phyloP scores from a whole-genome alignment of 129 eudicot genomes.

The Pulicaria dysenterica region DNA sequence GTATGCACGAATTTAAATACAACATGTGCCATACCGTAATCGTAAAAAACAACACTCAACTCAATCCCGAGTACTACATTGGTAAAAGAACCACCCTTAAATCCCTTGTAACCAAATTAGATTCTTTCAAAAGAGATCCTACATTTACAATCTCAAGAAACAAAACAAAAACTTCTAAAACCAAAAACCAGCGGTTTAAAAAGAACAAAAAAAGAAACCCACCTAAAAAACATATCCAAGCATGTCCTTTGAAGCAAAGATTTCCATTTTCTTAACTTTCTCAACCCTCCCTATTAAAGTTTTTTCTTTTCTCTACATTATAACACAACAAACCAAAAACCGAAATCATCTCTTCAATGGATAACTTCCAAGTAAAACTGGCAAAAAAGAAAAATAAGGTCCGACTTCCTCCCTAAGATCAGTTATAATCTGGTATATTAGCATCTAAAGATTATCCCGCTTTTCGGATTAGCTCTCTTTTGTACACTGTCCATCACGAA shows the following conservation, averaged over 20 bases:
- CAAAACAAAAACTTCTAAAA: background rate
- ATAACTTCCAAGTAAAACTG: constrained; percentile 23
- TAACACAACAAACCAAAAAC: constrained; percentile 40
- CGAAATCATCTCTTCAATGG: constrained; percentile 14
- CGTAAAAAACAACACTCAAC: too few species aligned
- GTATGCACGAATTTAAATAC: too few species aligned
- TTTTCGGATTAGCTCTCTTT: constrained; percentile 36
- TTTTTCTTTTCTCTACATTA: constrained; percentile 27
- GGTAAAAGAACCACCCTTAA: too few species aligned
- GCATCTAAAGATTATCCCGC: constrained; percentile 35
- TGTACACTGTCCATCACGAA: constrained; percentile 31
- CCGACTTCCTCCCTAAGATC: constrained; percentile 33
- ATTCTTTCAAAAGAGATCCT: too few species aligned
- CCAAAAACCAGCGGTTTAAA: constrained; percentile 1
- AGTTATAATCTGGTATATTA: constrained; percentile 33
- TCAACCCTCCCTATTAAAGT: constrained; percentile 9
- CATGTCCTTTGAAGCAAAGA: constrained; percentile 23
- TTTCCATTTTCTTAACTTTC: constrained; percentile 11
- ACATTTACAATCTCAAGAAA: too few species aligned
- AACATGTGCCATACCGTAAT: too few species aligned
- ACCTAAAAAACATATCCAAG: constrained; percentile 17
- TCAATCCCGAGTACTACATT: too few species aligned
- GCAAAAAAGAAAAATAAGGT: constrained; percentile 26
- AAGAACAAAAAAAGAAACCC: background rate
- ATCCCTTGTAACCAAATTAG: too few species aligned